Evolutionary conservation across 2,329 filamentous ascomycete species (phyloP), one percentile per base, ranked within the genome.

Genomic region (Epichloe uncinata): DNA sequence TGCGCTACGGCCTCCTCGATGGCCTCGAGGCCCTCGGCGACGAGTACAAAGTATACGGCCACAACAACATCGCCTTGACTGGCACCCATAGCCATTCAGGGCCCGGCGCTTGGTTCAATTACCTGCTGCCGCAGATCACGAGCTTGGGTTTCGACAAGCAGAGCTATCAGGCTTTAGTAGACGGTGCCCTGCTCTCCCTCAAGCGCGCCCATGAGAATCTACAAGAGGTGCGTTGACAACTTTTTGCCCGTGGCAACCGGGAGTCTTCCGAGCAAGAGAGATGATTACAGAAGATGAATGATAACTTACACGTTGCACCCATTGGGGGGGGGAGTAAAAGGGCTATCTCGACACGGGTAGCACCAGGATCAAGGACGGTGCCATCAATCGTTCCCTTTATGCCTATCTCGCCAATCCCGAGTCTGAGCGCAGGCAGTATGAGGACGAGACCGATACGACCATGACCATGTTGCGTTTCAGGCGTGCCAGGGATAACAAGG

Each of bases 1-100:
- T 96, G 41, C 79, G 90, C 13, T 81, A 89, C 64, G 90, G 90
- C n/a, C 88, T 96, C 44, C 68, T 97, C 11, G 76, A 91, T 49
- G 85, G 80, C 1, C 72, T 97, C 8, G 70, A 73, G 38, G 72
- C 69, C 0, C 69, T 95, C 7, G 91, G 90, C 0, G 65, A 73
- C 15, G 82, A 84, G 3, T 95, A 90, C 63, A 72, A 77, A 1
- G 68, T 83, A 30, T 97, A 96, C 66, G 79, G 75, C 44, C 78
- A 85, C 59, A 77, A 85, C 58, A 97, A 95, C 61, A 69, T 96
- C 36, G 91, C 91, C 35, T 78, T 97, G 20, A 95, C 88, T 0
- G 91, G 90, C 49, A 97, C 91, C 0, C 91, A 97, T 65, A 93
- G 87, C 26, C 91, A 97, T 68, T 84, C 89, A 22, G 91, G 90